These are phyloP conservation scores for Aspergillus haitiensis DNA, from an alignment of 495 filamentous ascomycete species.

Conservation along the genomic window DNA sequence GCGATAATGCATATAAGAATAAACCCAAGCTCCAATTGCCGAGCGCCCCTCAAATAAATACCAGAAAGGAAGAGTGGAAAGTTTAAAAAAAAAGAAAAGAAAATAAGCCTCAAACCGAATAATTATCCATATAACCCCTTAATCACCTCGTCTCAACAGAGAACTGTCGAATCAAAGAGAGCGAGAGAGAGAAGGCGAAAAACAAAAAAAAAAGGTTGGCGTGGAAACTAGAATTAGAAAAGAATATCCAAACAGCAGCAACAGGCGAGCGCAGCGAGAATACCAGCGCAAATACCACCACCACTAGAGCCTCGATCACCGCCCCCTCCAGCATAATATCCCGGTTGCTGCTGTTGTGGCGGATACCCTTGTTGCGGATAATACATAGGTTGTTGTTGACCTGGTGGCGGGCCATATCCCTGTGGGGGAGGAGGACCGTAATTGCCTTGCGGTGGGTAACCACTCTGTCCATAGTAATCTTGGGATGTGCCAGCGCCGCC, in stretches of 20 bases:
- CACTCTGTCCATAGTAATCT: conserved; percentile 35
- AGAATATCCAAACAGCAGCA: conserved; percentile 59
- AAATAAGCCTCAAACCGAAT: no score
- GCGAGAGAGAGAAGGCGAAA: not conserved
- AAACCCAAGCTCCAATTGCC: no score
- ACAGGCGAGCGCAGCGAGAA: conserved; percentile 51
- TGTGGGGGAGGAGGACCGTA: conserved; percentile 32
- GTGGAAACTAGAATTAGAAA: conserved; percentile 33
- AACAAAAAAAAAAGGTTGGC: not conserved
- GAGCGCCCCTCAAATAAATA: no score
- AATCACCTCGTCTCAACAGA: no score
- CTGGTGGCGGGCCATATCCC: conserved; percentile 33
- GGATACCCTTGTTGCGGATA: conserved; percentile 46
- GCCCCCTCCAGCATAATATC: conserved; percentile 41
- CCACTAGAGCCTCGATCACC: conserved; percentile 30
- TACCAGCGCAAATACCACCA: conserved; percentile 49
- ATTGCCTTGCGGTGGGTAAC: conserved; percentile 17
- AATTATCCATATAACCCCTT: no score
- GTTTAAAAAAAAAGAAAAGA: no score
- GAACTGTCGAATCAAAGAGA: no score
- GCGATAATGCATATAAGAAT: no score
- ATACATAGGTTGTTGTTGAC: conserved; percentile 40
- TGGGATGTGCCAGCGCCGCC: conserved; percentile 22
- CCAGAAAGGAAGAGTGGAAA: no score
- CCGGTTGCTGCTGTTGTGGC: conserved; percentile 43